Conservation (phyloP, 2,329 filamentous ascomycete species). For the Aotearoamyces nothofagi region DNA sequence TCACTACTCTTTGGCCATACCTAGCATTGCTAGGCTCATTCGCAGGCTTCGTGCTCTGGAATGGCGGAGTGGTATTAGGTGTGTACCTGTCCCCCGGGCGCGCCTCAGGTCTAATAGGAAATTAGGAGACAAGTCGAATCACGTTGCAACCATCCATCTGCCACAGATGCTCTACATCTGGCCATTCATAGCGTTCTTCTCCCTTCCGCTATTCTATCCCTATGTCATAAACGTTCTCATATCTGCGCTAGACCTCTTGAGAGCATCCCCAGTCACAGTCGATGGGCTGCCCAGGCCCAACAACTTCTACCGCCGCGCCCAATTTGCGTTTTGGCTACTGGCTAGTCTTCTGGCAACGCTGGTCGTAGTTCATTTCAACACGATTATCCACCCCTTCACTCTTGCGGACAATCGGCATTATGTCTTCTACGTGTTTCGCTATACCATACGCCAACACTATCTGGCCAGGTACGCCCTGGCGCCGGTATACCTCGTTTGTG, state of each 20-base stretch:
- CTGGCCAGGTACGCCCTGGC: conserved; percentile 52
- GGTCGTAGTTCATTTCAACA: conserved; percentile 61
- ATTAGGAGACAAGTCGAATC: conserved; percentile 90
- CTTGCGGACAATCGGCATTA: conserved; percentile 95
- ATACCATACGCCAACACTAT: conserved; percentile 54
- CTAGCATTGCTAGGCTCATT: conserved; percentile 53
- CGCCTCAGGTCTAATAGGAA: conserved; percentile 1
- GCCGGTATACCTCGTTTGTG: conserved; percentile 54
- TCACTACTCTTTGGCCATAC: conserved; percentile 39
- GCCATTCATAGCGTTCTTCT: conserved; percentile 84
- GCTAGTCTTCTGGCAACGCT: conserved; percentile 17
- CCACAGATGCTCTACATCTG: conserved; percentile 93
- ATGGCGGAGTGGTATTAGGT: conserved; percentile 85
- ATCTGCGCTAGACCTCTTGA: conserved; percentile 19
- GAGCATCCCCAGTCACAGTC: conserved; percentile 8
- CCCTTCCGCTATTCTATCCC: conserved; percentile 57
- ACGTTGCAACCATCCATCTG: conserved; percentile 75
- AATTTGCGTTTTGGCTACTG: not conserved
- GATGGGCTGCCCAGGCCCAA: not conserved
- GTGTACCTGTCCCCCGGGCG: conserved; percentile 13
- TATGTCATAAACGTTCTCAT: conserved; percentile 27
- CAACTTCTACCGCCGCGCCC: not conserved
- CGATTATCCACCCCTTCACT: conserved; percentile 88
- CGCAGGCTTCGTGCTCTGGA: conserved; percentile 64
- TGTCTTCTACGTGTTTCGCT: conserved; percentile 89